phyloP scores from a whole-genome alignment of 2,329 filamentous ascomycete species.

The Beauveria sp. region DNA sequence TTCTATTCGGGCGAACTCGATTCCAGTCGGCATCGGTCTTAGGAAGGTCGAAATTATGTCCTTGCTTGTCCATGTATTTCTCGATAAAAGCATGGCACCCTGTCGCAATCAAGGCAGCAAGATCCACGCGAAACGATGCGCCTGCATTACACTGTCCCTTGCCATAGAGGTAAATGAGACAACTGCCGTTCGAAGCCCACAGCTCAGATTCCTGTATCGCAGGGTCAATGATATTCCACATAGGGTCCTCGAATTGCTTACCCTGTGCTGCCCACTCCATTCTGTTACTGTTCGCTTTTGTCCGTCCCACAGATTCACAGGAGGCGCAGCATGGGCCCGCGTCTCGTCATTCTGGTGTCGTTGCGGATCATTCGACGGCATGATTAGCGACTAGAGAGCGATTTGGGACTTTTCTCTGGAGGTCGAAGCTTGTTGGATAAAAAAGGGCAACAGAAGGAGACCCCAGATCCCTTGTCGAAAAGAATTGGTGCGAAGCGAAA shows the following conservation, averaged over 20 bases:
- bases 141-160: constrained; percentile 56
- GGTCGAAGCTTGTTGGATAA: background rate
- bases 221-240: background rate
- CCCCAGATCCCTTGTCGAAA: background rate
- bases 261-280: constrained; percentile 5
- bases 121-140: constrained; percentile 60
- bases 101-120: constrained; percentile 47
- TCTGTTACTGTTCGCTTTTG: background rate
- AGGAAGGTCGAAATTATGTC: constrained; percentile 9
- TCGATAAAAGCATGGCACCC: constrained; percentile 55
- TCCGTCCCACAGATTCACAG: constrained; percentile 9
- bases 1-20: constrained; percentile 22
- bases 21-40: constrained; percentile 25
- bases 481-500: background rate
- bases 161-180: constrained; percentile 61
- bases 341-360: background rate
- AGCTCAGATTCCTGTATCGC: constrained; percentile 58
- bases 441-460: background rate
- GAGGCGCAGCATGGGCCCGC: background rate
- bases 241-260: background rate
- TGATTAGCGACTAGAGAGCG: background rate
- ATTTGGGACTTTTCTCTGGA: background rate
- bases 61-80: constrained; percentile 34
- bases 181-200: constrained; percentile 61
- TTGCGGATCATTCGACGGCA: background rate